phyloP scores from a whole-genome alignment of 768 basidiomycete genomes.

The Suillus variegatus region DNA sequence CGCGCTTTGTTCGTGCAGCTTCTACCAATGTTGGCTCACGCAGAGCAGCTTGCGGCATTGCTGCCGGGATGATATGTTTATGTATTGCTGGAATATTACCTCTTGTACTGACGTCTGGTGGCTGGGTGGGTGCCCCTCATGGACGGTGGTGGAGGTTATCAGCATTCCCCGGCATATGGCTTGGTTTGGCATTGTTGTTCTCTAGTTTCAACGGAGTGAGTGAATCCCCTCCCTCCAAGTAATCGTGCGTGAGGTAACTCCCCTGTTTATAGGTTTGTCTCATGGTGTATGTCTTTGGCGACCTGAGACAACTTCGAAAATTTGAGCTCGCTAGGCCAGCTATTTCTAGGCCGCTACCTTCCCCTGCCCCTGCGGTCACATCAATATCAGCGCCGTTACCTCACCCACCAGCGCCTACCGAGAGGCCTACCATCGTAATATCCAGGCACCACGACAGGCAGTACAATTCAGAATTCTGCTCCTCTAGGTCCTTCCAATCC shows the following conservation, averaged over 20 bases:
- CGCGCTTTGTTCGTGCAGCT: slow-evolving; percentile 67
- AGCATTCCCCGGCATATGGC: slow-evolving; percentile 69
- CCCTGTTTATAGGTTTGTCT: slow-evolving; percentile 50
- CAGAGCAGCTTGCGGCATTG: slow-evolving; percentile 68
- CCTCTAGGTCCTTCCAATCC: slow-evolving; percentile 14
- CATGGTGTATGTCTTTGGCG: slow-evolving; percentile 79
- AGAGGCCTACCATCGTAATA: slow-evolving; percentile 1
- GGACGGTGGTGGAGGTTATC: slow-evolving; percentile 56
- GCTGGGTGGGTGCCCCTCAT: slow-evolving; percentile 33
- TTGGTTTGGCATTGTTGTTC: slow-evolving; percentile 63
- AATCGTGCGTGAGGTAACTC: neutral
- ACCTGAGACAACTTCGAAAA: slow-evolving; percentile 73
- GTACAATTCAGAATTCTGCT: slow-evolving; percentile 11
- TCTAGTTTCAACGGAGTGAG: slow-evolving; percentile 68
- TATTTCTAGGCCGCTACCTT: slow-evolving; percentile 48
- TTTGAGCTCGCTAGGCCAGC: slow-evolving; percentile 75
- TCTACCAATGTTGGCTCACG: slow-evolving; percentile 69
- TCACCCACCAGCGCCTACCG: neutral
- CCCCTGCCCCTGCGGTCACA: slow-evolving; percentile 3
- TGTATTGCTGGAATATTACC: slow-evolving; percentile 51
- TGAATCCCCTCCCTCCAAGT: neutral
- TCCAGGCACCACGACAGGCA: slow-evolving; percentile 1
- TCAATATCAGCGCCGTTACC: slow-evolving; percentile 19
- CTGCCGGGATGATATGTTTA: slow-evolving; percentile 56
- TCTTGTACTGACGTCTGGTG: slow-evolving; percentile 47